A percentile compares a stretch with the other conserved stretches of the same genome.
These are phyloP conservation scores for Prunus davidiana DNA, from an alignment of 306 rosid species.

Conservation along the genomic window DNA sequence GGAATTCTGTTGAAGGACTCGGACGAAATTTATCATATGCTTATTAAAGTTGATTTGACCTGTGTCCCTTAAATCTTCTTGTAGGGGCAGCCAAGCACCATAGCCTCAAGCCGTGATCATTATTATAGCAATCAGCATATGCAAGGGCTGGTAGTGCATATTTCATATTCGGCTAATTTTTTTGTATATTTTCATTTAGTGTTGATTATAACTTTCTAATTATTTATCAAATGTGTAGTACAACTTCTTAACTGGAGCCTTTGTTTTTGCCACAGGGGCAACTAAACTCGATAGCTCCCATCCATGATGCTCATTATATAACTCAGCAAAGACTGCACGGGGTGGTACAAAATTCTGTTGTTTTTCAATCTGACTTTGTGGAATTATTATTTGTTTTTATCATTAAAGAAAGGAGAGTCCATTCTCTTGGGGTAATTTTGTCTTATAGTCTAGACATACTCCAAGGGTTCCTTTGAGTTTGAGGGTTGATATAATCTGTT, in stretches of 20 bases:
- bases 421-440: background rate
- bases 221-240: background rate
- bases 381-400: background rate
- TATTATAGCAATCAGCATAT: conserved; percentile 22
- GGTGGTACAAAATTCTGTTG: conserved; percentile 36
- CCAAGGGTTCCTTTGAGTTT: background rate
- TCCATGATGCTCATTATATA: conserved; percentile 31
- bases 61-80: conserved; percentile 4
- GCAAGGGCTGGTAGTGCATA: conserved; percentile 31
- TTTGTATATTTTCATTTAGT: background rate
- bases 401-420: conserved; percentile 3
- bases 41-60: conserved; percentile 6
- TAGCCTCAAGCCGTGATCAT: conserved; percentile 16
- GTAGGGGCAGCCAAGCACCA: conserved; percentile 29
- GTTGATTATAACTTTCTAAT: background rate
- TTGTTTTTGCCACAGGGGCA: conserved; percentile 36
- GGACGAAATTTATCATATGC: background rate
- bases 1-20: background rate
- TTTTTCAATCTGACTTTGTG: background rate
- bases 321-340: conserved; percentile 37
- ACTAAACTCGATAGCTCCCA: conserved; percentile 35
- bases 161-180: background rate
- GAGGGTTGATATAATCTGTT: background rate
- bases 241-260: conserved; percentile 6
- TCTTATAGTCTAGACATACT: background rate